Evolutionary conservation across 345 rosid genomes (phyloP).

Genomic region (Bretschneidera sinensis): DNA sequence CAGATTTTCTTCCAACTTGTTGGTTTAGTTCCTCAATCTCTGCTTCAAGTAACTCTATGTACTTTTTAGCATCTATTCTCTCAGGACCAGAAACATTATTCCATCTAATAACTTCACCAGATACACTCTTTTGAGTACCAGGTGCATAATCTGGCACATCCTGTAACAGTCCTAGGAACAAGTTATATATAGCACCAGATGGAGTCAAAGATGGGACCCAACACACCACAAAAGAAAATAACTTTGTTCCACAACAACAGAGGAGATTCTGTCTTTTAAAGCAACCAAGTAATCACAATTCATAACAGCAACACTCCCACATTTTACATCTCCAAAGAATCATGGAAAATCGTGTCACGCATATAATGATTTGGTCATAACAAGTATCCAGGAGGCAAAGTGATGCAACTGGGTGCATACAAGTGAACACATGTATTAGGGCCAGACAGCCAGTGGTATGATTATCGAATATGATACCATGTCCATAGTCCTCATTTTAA

Average conservation of each 20-base stretch:
- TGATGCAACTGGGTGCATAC: no score
- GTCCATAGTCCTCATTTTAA: no score
- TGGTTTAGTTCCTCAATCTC: slow-evolving; percentile 85
- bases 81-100: slow-evolving; percentile 81
- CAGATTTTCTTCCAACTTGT: slow-evolving; percentile 67
- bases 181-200: neutral
- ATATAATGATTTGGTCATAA: neutral
- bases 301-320: neutral
- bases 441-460: no score
- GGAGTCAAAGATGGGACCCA: slow-evolving; percentile 1
- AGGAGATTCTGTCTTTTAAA: neutral
- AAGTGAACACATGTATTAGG: no score
- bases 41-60: slow-evolving; percentile 89
- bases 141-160: slow-evolving; percentile 77
- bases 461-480: no score
- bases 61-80: slow-evolving; percentile 84
- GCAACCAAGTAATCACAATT: neutral
- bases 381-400: no score
- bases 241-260: neutral
- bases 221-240: neutral
- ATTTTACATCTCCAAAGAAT: neutral
- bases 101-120: slow-evolving; percentile 95
- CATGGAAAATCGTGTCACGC: neutral
- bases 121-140: slow-evolving; percentile 88
- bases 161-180: slow-evolving; percentile 29